Evolutionary conservation across 2,329 filamentous ascomycete species (phyloP).

Genomic region (Alternaria incomplexa): DNA sequence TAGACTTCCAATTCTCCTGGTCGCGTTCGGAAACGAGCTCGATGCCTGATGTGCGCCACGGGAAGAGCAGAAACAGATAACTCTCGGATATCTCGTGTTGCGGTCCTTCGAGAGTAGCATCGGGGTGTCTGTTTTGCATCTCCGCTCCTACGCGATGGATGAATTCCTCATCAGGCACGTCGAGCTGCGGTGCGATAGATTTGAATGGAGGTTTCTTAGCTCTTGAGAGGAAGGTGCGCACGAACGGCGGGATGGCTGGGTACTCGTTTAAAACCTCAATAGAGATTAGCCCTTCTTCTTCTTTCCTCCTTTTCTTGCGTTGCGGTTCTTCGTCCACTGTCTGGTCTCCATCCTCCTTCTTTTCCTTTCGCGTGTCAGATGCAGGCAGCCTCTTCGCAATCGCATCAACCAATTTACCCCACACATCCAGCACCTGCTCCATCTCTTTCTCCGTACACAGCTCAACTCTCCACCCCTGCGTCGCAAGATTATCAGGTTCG

Average conservation of each 20-base stretch:
- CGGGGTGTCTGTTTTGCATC: not conserved
- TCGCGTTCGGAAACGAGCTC: not conserved
- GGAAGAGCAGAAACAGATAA: not conserved
- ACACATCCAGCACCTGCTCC: not conserved
- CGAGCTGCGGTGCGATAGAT: not conserved
- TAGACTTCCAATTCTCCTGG: not conserved
- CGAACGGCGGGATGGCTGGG: not conserved
- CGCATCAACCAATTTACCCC: not conserved
- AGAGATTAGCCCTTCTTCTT: accelerated
- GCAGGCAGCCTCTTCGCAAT: not conserved
- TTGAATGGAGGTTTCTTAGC: not conserved
- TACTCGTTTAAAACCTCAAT: not conserved
- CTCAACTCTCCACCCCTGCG: not conserved
- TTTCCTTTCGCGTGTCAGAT: not conserved
- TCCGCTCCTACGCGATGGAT: not conserved
- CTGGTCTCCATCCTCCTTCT: not conserved
- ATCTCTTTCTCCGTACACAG: not conserved
- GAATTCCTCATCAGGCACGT: not conserved
- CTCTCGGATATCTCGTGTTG: not conserved
- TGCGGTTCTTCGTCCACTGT: not conserved
- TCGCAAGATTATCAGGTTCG: not conserved
- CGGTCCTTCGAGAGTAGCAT: not conserved
- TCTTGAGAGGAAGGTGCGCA: not conserved
- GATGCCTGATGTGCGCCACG: not conserved
- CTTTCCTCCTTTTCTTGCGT: not conserved